phyloP scores from a whole-genome alignment of 345 rosid genomes.

The Kandelia obovata region DNA sequence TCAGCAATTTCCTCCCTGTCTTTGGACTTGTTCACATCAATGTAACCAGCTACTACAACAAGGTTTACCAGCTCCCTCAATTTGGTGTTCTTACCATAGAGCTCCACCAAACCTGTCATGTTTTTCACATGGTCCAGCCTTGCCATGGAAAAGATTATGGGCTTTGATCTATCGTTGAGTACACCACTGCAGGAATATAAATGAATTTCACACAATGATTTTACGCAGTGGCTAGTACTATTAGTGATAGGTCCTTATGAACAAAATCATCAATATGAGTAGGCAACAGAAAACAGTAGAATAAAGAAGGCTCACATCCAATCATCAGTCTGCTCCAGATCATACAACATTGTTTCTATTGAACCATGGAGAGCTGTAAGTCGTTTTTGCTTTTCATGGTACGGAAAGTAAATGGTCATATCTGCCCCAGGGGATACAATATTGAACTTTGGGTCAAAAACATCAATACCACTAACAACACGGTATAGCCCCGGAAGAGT shows the following conservation, averaged over 20 bases:
- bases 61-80: conserved; percentile 88
- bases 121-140: conserved; percentile 92
- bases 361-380: conserved; percentile 82
- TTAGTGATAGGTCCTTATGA: too few relatives aligned
- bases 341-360: conserved; percentile 70
- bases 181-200: conserved; percentile 51
- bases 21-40: conserved; percentile 67
- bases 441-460: conserved; percentile 96
- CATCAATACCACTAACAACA: conserved; percentile 94
- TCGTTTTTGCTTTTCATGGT: conserved; percentile 52
- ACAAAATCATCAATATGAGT: not conserved
- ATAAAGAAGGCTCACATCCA: conserved; percentile 56
- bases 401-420: conserved; percentile 89
- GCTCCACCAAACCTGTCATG: conserved; percentile 87
- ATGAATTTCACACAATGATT: too few relatives aligned
- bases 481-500: conserved; percentile 92
- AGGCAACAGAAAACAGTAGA: not conserved
- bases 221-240: too few relatives aligned
- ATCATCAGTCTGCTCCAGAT: conserved; percentile 73
- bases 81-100: conserved; percentile 57
- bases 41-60: conserved; percentile 82
- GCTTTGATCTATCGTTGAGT: conserved; percentile 72
- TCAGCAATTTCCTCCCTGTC: conserved; percentile 94
- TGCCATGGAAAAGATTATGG: conserved; percentile 93
- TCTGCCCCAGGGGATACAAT: conserved; percentile 99